Evolutionary conservation across 805 yeast genomes (phyloP).

Genomic region (Starmerella vaccinii): DNA sequence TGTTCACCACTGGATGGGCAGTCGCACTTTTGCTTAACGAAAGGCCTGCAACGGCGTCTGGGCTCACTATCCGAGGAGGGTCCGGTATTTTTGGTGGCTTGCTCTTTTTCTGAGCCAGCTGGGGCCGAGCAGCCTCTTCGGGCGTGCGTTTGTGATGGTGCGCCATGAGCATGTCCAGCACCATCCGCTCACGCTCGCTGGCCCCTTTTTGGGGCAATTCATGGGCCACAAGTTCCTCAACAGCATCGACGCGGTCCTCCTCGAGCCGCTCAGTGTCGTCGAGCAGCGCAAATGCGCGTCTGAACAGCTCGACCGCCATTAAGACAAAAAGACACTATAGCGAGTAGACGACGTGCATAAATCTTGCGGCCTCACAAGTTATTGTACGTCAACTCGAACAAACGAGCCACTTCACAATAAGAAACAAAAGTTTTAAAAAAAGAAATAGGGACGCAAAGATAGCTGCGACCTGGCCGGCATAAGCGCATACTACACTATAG

Average conservation of each 20-base stretch:
- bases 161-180: constrained; percentile 36
- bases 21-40: no score
- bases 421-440: no score
- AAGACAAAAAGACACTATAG: neutral
- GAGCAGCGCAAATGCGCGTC: constrained; percentile 23
- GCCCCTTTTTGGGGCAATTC: constrained; percentile 18
- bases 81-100: constrained; percentile 16
- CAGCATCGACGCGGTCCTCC: constrained; percentile 35
- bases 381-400: no score
- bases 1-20: no score
- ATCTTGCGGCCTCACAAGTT: no score
- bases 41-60: neutral
- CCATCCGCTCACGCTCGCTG: constrained; percentile 31
- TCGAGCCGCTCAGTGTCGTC: constrained; percentile 30
- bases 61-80: neutral
- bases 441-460: no score
- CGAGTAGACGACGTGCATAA: neutral
- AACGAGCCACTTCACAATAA: no score
- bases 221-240: constrained; percentile 31
- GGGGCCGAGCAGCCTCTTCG: constrained; percentile 12
- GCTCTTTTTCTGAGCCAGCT: constrained; percentile 15
- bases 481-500: no score
- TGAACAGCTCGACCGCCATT: neutral
- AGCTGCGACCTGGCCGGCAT: no score
- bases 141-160: constrained; percentile 31